These are phyloP conservation scores for Trametes sanguinea DNA, from an alignment of 768 basidiomycete genomes.

Conservation along the genomic window DNA sequence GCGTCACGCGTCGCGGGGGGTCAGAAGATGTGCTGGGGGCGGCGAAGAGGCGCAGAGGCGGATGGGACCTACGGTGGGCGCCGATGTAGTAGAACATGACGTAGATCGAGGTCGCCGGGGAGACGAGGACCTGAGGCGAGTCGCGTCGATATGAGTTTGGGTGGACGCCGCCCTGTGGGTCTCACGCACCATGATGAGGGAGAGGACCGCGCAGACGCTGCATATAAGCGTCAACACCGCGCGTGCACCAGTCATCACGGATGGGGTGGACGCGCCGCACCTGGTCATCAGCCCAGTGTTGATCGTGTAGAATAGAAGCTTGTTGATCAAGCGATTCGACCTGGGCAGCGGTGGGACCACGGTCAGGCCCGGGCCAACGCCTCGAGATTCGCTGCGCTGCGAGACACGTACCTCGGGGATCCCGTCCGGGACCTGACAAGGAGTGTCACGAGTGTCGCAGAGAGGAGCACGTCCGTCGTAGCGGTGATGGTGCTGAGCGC, in stretches of 20 bases:
- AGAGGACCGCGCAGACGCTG: slow-evolving; percentile 10
- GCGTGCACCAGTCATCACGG: no score
- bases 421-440: slow-evolving; percentile 9
- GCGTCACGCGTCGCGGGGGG: no score
- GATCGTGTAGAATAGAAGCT: slow-evolving; percentile 13
- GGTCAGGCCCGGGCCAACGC: no score
- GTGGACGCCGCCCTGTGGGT: no score
- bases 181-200: slow-evolving; percentile 6
- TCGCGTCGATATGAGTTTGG: no score
- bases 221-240: no score
- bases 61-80: slow-evolving; percentile 8
- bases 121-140: slow-evolving; percentile 8
- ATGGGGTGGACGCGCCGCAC: no score
- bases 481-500: slow-evolving; percentile 10
- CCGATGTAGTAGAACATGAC: slow-evolving; percentile 16
- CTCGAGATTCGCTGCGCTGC: no score
- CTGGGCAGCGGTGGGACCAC: no score
- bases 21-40: no score
- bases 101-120: slow-evolving; percentile 2
- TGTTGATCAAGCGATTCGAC: slow-evolving; percentile 12
- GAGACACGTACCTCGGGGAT: slow-evolving; percentile 3
- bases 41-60: no score
- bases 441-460: slow-evolving; percentile 4
- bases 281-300: slow-evolving; percentile 12
- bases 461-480: slow-evolving; percentile 9